phyloP scores from a whole-genome alignment of 2,329 filamentous ascomycete genomes.

The Phyllachora maydis region DNA sequence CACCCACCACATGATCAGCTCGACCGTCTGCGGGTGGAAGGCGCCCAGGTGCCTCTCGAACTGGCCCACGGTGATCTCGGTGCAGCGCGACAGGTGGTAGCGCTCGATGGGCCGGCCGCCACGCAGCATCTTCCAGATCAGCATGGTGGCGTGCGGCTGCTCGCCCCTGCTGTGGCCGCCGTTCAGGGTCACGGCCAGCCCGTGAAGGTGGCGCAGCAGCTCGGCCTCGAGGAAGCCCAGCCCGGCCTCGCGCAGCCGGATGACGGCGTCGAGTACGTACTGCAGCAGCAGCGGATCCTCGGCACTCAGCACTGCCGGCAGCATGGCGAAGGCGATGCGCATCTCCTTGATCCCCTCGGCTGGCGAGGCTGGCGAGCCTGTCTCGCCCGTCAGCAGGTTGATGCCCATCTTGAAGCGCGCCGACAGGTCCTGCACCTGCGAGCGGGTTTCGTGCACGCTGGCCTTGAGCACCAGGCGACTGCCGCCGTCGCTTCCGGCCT shows the following conservation, averaged over 20 bases:
- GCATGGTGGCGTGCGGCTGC: background rate
- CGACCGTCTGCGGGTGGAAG: slow-evolving; percentile 3
- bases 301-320: slow-evolving; percentile 1
- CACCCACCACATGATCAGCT: slow-evolving; percentile 2
- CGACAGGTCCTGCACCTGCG: too few relatives aligned
- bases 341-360: slow-evolving; percentile 3
- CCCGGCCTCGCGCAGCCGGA: slow-evolving; percentile 1
- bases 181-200: slow-evolving; percentile 1
- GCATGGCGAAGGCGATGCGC: slow-evolving; percentile 4
- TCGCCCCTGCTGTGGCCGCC: too few relatives aligned
- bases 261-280: slow-evolving; percentile 1
- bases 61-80: slow-evolving; percentile 1
- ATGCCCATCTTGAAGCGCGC: slow-evolving; percentile 3
- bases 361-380: slow-evolving; percentile 1
- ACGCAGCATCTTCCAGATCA: slow-evolving; percentile 2
- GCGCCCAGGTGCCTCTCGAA: slow-evolving; percentile 2
- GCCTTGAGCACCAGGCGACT: too few relatives aligned
- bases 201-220: slow-evolving; percentile 2
- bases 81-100: slow-evolving; percentile 1
- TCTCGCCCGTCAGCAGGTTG: slow-evolving; percentile 1
- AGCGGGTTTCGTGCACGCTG: too few relatives aligned
- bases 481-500: too few relatives aligned
- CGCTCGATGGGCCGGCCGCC: slow-evolving; percentile 1
- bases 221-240: slow-evolving; percentile 2
- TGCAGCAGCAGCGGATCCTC: slow-evolving; percentile 3